Evolutionary conservation across 2,329 filamentous ascomycete genomes (phyloP).

Genomic region (Trichoderma afroharzianum): DNA sequence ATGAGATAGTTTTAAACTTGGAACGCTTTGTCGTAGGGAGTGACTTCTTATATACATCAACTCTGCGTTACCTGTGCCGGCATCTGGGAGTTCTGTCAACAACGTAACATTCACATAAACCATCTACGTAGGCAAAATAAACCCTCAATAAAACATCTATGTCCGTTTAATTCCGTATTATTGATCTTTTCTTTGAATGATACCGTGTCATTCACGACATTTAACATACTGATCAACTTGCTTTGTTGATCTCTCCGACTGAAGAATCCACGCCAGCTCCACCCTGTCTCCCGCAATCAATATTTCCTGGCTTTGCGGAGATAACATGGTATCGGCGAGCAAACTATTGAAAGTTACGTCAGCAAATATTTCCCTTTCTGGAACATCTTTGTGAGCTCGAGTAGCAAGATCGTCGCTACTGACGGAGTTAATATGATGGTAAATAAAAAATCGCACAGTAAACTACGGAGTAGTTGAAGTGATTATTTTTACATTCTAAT

Average conservation of each 20-base stretch:
- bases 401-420: neutral
- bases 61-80: too few relatives aligned
- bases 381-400: neutral
- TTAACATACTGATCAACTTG: neutral
- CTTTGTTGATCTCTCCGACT: neutral
- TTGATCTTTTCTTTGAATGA: neutral
- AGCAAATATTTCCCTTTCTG: neutral
- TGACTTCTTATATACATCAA: neutral
- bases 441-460: neutral
- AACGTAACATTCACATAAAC: neutral
- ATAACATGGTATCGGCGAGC: neutral
- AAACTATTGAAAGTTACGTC: neutral
- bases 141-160: neutral
- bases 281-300: neutral
- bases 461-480: neutral
- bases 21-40: neutral
- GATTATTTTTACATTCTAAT: neutral
- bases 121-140: neutral
- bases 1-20: neutral
- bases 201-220: neutral
- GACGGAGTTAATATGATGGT: neutral
- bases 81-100: neutral
- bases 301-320: neutral
- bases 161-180: neutral
- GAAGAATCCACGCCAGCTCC: neutral